These are phyloP conservation scores for Stephania yunnanensis DNA, from an alignment of 164 flowering plant species.

Conservation along the genomic window DNA sequence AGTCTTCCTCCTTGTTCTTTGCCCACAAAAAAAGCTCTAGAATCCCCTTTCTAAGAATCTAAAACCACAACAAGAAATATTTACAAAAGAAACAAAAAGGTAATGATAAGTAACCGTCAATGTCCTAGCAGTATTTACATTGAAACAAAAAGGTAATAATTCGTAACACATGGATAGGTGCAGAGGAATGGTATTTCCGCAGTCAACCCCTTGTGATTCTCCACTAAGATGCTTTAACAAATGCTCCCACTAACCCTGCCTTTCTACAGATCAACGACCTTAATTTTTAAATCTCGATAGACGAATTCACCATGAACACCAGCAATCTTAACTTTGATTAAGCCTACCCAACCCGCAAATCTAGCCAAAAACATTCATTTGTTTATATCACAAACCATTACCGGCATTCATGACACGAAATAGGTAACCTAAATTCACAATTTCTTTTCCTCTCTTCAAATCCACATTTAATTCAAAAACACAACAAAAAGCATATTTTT, in stretches of 20 bases:
- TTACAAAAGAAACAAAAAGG: too few relatives aligned
- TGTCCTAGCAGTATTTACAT: too few relatives aligned
- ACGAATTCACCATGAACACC: too few relatives aligned
- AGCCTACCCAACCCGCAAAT: background rate
- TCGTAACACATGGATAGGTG: too few relatives aligned
- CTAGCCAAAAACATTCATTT: background rate
- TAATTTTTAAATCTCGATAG: background rate
- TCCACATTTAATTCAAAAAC: background rate
- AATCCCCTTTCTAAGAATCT: too few relatives aligned
- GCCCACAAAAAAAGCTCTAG: too few relatives aligned
- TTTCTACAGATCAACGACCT: background rate
- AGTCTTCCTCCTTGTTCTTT: too few relatives aligned
- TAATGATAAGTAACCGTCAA: too few relatives aligned
- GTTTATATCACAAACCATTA: background rate
- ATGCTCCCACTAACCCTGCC: background rate
- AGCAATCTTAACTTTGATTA: too few relatives aligned
- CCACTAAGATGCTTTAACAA: background rate
- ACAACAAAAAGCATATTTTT: too few relatives aligned
- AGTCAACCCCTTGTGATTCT: background rate
- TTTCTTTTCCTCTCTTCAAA: background rate
- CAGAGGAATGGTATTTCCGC: background rate
- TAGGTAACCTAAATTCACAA: background rate
- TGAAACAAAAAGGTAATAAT: too few relatives aligned
- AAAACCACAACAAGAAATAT: too few relatives aligned
- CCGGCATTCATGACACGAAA: background rate